phyloP scores from a whole-genome alignment of 805 yeast genomes.

The Candida pseudofarinosa region DNA sequence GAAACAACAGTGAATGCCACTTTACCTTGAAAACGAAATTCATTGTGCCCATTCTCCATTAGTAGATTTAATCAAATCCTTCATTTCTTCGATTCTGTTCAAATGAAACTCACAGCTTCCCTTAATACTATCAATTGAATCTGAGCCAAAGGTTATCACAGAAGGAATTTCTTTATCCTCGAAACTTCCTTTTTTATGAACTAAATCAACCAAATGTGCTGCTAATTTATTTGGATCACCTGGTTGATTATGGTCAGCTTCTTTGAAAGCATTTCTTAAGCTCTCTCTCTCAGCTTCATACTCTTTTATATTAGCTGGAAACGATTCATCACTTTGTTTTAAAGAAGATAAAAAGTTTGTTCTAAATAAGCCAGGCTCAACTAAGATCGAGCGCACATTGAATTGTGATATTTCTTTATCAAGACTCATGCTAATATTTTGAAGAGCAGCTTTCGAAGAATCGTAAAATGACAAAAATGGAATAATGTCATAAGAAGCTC shows the following conservation, averaged over 20 bases:
- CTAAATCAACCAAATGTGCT: neutral
- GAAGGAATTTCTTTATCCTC: neutral
- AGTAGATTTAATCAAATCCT: neutral
- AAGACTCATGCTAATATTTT: neutral
- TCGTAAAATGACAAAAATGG: conserved; percentile 5
- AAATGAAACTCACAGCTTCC: neutral
- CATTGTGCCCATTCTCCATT: neutral
- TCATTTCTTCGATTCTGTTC: neutral
- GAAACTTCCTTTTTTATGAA: neutral
- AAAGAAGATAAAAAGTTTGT: neutral
- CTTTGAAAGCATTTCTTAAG: neutral
- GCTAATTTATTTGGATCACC: neutral
- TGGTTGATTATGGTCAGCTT: neutral
- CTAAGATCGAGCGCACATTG: neutral
- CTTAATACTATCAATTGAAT: neutral
- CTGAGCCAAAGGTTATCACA: neutral
- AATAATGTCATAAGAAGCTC: conserved; percentile 12
- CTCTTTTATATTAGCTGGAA: neutral
- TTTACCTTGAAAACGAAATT: no score
- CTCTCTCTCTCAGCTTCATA: neutral
- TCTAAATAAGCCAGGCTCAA: conserved; percentile 1
- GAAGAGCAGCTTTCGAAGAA: conserved; percentile 1
- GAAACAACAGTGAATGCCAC: no score
- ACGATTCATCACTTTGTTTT: neutral
- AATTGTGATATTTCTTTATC: neutral